Evolutionary conservation across 805 yeast species (phyloP).

Genomic region (Wickerhamomyces tratensis): DNA sequence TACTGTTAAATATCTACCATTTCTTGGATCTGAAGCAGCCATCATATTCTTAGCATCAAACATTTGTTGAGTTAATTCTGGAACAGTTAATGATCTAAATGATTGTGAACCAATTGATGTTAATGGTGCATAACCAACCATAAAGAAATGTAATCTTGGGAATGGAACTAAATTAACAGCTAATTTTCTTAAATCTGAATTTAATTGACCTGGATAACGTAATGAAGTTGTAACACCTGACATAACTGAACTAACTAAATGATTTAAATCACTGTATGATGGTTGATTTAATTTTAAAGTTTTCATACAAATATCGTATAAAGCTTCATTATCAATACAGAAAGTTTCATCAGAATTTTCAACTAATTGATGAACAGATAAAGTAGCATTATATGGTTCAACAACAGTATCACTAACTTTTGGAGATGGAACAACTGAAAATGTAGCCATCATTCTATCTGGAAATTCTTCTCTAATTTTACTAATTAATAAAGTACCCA

Average conservation of each 20-base stretch:
- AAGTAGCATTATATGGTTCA: constrained; percentile 95
- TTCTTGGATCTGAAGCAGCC: constrained; percentile 98
- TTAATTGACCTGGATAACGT: constrained; percentile 94
- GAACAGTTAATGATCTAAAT: constrained; percentile 91
- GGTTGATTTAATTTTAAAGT: constrained; percentile 91
- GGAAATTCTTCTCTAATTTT: constrained; percentile 90
- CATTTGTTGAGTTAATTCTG: constrained; percentile 95
- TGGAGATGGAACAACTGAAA: constrained; percentile 98
- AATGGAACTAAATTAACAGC: constrained; percentile 98
- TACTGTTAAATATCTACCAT: constrained; percentile 97
- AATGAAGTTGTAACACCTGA: constrained; percentile 96
- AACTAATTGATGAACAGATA: constrained; percentile 92
- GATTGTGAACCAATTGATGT: constrained; percentile 82
- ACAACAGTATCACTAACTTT: constrained; percentile 95
- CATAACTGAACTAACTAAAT: constrained; percentile 93
- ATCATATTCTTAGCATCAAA: constrained; percentile 97
- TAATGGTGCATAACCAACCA: constrained; percentile 96
- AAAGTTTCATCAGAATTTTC: constrained; percentile 99
- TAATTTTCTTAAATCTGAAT: constrained; percentile 95
- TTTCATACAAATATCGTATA: constrained; percentile 96
- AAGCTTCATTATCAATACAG: constrained; percentile 98
- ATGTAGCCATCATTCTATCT: constrained; percentile 94
- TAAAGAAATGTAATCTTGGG: constrained; percentile 99
- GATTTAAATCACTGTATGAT: constrained; percentile 74
- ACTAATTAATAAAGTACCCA: constrained; percentile 89